Evolutionary conservation across 495 filamentous ascomycete genomes (phyloP), one percentile per base, ranked within the genome.

Genomic region (Bathelium albidoporum): DNA sequence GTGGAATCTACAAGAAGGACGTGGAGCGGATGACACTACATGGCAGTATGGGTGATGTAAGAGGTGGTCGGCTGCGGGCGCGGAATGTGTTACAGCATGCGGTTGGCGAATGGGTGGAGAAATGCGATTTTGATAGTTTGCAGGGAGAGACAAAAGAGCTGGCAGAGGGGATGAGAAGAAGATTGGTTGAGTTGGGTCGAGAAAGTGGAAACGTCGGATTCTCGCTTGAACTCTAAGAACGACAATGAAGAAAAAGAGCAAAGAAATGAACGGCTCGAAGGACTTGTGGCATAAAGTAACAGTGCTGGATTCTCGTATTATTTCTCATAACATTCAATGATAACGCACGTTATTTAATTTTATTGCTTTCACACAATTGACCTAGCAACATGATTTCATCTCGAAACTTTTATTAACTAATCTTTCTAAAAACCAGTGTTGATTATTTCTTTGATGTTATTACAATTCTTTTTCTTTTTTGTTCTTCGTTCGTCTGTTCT

Each of bases 41-140:
- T 78, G 90, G 89, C n/a, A 87, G 86, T 69, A 78, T 95, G 44
- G 89, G 89, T 11, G 75, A 84, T 72, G 81, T 79, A 49, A 74
- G 64, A 5, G 82, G 74, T 4, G 81, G 80, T 24, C 67, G 73
- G 65, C 76, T 79, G 26, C 69, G 89, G 60, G 87, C 89, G 52
- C 83, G 86, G 70, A 91, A 90, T 71, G 88, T 95, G 61, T 75
- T 95, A 75, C 90, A 95, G 80, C 90, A 95, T 80, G 90, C 86
- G 2, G 82, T 92, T 60, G 88, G 87, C 2, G 81, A 81, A 63
- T 95, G 87, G 87, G 86, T 91, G 32, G 79, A 79, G 73, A 12
- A 78, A 73, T 60, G 58, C 76, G 68, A 72, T 62, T 73, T 77
- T 60, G 39, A 34, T 29, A 61, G 26, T 5, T 79, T 78, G 45